Percentiles rank a stretch among this genome's conserved stretches.
Evolutionary conservation across 345 rosid genomes (phyloP).

Genomic region (Salix brachista): DNA sequence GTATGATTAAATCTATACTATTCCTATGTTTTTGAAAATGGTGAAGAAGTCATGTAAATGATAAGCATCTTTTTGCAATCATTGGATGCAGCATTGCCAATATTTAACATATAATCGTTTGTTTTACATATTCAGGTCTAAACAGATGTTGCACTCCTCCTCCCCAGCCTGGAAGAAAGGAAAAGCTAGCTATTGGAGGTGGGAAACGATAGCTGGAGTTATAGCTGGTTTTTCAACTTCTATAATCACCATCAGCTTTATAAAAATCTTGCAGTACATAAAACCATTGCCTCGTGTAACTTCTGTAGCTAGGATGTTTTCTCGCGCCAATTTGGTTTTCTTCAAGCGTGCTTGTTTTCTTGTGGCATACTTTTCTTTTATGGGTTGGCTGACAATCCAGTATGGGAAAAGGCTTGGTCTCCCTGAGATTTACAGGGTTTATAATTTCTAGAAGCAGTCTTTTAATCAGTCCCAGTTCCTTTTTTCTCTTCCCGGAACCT

Average conservation of each 20-base stretch:
- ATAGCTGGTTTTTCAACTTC: constrained; percentile 59
- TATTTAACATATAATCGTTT: neutral
- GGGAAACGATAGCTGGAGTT: constrained; percentile 54
- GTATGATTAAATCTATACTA: neutral
- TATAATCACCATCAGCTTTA: constrained; percentile 40
- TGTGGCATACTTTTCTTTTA: constrained; percentile 46
- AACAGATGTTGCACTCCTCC: constrained; percentile 38
- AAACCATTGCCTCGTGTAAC: constrained; percentile 37
- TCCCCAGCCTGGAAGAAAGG: constrained; percentile 29
- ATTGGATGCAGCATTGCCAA: neutral
- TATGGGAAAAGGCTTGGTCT: constrained; percentile 51
- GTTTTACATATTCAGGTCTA: constrained; percentile 31
- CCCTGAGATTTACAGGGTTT: constrained; percentile 26
- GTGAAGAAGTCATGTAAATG: neutral
- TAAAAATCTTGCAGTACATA: constrained; percentile 35
- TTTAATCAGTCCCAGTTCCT: constrained; percentile 6
- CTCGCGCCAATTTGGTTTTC: constrained; percentile 10
- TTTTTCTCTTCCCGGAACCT: neutral
- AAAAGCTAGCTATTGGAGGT: constrained; percentile 40
- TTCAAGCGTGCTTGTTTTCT: constrained; percentile 60
- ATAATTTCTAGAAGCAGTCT: constrained; percentile 18
- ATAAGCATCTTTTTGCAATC: neutral
- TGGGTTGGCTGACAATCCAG: constrained; percentile 55
- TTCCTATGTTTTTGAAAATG: neutral
- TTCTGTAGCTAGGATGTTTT: constrained; percentile 15